phyloP scores from a whole-genome alignment of 805 yeast genomes.

The Scheffersomyces lignosus region DNA sequence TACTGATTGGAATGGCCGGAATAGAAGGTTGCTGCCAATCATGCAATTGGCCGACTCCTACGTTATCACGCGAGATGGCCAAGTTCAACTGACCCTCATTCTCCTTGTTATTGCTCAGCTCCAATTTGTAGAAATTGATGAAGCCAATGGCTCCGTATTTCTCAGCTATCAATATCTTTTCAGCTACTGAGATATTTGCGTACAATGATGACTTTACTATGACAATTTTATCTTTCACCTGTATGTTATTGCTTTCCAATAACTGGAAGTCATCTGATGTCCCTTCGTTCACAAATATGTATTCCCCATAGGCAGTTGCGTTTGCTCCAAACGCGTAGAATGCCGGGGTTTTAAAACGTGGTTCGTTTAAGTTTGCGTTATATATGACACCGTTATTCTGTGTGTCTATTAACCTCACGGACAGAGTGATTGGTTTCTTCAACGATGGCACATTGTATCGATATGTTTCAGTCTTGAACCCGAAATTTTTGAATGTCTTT shows the following conservation, averaged over 20 bases:
- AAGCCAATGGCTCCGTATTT: constrained; percentile 25
- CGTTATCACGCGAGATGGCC: constrained; percentile 22
- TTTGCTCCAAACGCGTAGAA: constrained; percentile 25
- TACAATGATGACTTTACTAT: constrained; percentile 19
- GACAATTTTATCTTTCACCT: constrained; percentile 25
- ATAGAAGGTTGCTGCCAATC: constrained; percentile 12
- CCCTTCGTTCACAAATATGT: constrained; percentile 34
- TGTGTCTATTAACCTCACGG: constrained; percentile 22
- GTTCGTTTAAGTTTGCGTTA: constrained; percentile 25
- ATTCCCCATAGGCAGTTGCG: constrained; percentile 25
- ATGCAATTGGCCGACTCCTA: constrained; percentile 7
- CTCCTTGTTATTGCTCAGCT: constrained; percentile 6
- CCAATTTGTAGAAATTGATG: constrained; percentile 19
- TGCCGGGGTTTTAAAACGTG: constrained; percentile 28
- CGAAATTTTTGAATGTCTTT: constrained; percentile 25
- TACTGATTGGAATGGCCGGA: constrained; percentile 30
- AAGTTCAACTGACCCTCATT: constrained; percentile 8
- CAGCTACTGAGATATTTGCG: constrained; percentile 17
- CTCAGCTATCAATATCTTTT: constrained; percentile 26
- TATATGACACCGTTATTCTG: constrained; percentile 22
- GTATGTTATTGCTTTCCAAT: constrained; percentile 17
- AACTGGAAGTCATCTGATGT: constrained; percentile 24
- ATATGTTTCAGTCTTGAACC: constrained; percentile 20
- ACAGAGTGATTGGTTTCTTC: constrained; percentile 26
- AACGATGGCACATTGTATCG: constrained; percentile 14